Evolutionary conservation across 768 basidiomycete species (phyloP), one percentile per base, ranked within the genome.

Genomic region (Agrocybe chaxingu): DNA sequence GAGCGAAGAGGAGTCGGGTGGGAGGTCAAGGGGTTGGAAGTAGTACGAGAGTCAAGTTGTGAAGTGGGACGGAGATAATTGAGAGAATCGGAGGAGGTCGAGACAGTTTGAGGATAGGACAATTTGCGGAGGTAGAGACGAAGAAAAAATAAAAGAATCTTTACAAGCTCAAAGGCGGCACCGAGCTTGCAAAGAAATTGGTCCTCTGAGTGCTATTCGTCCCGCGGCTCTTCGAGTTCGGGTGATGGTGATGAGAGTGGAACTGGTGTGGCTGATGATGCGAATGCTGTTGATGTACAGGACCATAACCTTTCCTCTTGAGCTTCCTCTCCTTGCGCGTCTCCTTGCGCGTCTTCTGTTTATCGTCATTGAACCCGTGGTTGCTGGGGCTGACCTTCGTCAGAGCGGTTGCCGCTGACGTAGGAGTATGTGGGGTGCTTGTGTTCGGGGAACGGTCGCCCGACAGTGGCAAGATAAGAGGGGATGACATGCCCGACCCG

Each of bases 261-360:
- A 77, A 64, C 16, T 60, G 57, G 47, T 65, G 65, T 42, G 47
- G 57, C n/a, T 64, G 60, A 41, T 67, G 66, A 16, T 66, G 62
- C 8, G 52, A 49, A 47, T 62, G 77, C 34, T 79, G 77, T 45
- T 72, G 74, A 38, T 77, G 73, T 45, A 70, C 72, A 44, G 73
- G 72, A 42, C 67, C 66, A 33, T 76, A 70, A n/a, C 72, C 64
- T 71, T 84, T 78, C 56, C 80, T 76, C 66, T 85, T 83, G 66
- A 79, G 71, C 70, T 84, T 87, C 62, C 80, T 81, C 70, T 89
- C 86, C 60, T 80, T 73, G 57, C 81, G 73, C 54, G 77, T 67
- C 68, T 89, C 86, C 64, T 83, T 85, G 52, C 81, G 75, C 42
- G 61, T 79, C 69, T 85, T 85, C 53, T 72, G 69, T 32, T 84